Evolutionary conservation across 441 rosid genomes (phyloP).

Genomic region (Arabidopsis hybrid): DNA sequence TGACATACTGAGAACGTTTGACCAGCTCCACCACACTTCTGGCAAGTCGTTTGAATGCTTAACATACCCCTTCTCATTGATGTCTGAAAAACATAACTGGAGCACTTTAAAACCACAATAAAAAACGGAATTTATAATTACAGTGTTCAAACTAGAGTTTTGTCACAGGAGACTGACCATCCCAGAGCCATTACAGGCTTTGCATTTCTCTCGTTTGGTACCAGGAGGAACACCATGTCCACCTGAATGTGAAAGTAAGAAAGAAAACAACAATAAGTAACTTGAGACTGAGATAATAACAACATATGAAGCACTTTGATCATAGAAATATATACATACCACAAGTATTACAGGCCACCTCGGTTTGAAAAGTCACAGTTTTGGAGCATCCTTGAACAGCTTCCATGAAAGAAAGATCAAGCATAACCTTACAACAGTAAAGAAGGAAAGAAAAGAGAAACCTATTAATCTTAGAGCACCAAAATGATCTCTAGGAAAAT

Average conservation of each 20-base stretch:
- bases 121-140: conserved; percentile 34
- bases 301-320: conserved; percentile 1
- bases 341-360: conserved; percentile 83
- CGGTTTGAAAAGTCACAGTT: conserved; percentile 83
- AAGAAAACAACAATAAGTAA: neutral
- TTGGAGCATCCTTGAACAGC: conserved; percentile 98
- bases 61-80: conserved; percentile 68
- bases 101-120: conserved; percentile 24
- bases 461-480: conserved; percentile 4
- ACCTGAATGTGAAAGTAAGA: conserved; percentile 55
- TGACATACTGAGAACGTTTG: conserved; percentile 73
- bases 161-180: conserved; percentile 64
- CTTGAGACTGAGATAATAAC: neutral
- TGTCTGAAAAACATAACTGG: conserved; percentile 52
- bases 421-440: conserved; percentile 59
- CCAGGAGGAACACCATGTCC: conserved; percentile 99
- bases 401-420: conserved; percentile 99
- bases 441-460: conserved; percentile 15
- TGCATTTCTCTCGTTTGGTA: conserved; percentile 86
- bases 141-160: conserved; percentile 15
- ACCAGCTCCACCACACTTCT: conserved; percentile 86
- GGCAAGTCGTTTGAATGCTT: conserved; percentile 74
- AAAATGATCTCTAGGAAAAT: conserved; percentile 15
- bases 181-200: conserved; percentile 89
- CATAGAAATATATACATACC: conserved; percentile 55